These are phyloP conservation scores for Pseudogymnoascus sp. DNA, from an alignment of 2,329 filamentous ascomycete species.

Conservation along the genomic window DNA sequence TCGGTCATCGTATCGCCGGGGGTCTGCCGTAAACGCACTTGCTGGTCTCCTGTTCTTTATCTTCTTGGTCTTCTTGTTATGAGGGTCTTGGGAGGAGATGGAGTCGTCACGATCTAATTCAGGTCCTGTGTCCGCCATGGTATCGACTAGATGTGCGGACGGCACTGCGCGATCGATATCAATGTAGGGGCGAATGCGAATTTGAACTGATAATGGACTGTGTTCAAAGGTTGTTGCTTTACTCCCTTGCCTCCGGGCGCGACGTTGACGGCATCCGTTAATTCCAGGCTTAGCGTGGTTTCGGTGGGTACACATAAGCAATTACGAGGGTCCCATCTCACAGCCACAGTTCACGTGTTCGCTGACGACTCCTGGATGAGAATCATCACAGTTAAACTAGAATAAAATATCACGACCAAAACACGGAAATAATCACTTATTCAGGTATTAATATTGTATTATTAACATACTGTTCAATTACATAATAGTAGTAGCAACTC, in stretches of 20 bases:
- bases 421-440: background rate
- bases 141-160: background rate
- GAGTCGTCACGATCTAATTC: slow-evolving; percentile 36
- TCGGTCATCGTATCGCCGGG: slow-evolving; percentile 15
- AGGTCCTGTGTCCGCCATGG: slow-evolving; percentile 26
- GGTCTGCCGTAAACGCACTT: slow-evolving; percentile 48
- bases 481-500: background rate
- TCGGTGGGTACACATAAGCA: slow-evolving; percentile 1
- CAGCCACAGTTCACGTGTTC: slow-evolving; percentile 2
- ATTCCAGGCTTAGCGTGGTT: slow-evolving; percentile 12
- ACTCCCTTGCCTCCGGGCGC: background rate
- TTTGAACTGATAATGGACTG: background rate
- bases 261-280: slow-evolving; percentile 10
- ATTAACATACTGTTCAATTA: background rate
- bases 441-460: background rate
- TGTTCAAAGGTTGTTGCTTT: slow-evolving; percentile 5
- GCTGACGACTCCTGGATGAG: background rate
- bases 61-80: slow-evolving; percentile 58
- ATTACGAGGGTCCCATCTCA: slow-evolving; percentile 3
- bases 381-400: background rate
- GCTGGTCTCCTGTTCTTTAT: slow-evolving; percentile 86
- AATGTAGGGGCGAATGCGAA: background rate
- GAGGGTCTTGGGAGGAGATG: slow-evolving; percentile 47
- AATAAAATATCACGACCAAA: background rate
- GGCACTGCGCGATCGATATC: slow-evolving; percentile 7